Conservation (phyloP, 2,329 filamentous ascomycete species). For the Trichophyton rubrum region DNA sequence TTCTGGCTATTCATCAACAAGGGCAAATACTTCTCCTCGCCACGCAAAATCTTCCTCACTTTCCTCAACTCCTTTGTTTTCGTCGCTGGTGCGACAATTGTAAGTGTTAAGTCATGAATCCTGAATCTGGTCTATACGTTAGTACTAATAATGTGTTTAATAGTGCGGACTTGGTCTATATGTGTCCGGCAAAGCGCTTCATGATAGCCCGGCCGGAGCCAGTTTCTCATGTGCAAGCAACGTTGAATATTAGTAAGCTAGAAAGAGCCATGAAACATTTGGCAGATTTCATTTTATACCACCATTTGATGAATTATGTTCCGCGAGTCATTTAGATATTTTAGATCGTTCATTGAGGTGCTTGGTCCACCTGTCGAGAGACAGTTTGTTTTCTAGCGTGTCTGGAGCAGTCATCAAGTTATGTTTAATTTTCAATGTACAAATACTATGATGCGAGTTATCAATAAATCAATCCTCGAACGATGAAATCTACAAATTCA, state of each 20-base stretch:
- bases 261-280: background rate
- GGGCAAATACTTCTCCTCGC: slow-evolving; percentile 30
- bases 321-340: background rate
- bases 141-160: slow-evolving; percentile 6
- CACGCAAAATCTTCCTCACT: slow-evolving; percentile 34
- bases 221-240: slow-evolving; percentile 27
- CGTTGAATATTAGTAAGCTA: background rate
- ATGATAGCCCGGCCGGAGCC: slow-evolving; percentile 21
- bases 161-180: slow-evolving; percentile 32
- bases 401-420: background rate
- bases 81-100: slow-evolving; percentile 19
- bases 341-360: background rate
- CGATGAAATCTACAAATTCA: background rate
- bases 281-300: background rate
- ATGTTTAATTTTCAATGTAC: background rate
- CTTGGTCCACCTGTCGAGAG: background rate
- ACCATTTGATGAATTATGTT: background rate
- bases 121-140: slow-evolving; percentile 3
- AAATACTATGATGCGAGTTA: background rate
- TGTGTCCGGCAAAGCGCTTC: slow-evolving; percentile 29
- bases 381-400: background rate
- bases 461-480: background rate
- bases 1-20: slow-evolving; percentile 40
- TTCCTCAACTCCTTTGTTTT: slow-evolving; percentile 36
- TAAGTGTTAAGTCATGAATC: slow-evolving; percentile 13